These are phyloP conservation scores for Calonectria pauciramosa DNA, from an alignment of 2,329 filamentous ascomycete genomes.

Conservation along the genomic window DNA sequence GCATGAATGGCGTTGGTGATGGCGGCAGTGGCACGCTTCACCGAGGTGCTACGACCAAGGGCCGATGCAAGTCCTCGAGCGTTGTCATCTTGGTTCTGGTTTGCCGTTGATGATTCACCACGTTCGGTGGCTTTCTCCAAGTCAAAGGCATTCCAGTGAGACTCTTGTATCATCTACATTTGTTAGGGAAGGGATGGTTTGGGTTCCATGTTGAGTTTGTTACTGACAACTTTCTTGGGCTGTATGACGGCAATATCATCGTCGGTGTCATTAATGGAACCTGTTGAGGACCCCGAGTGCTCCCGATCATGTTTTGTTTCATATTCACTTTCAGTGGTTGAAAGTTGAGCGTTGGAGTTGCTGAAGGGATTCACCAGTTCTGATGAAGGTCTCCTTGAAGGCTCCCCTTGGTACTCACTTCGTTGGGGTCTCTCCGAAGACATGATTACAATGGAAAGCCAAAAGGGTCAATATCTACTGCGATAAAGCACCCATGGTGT, in stretches of 20 bases:
- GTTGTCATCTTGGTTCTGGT: neutral
- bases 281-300: neutral
- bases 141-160: neutral
- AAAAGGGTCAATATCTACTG: neutral
- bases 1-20: conserved; percentile 1
- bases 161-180: neutral
- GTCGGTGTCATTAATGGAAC: neutral
- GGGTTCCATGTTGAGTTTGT: neutral
- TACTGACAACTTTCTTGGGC: conserved; percentile 2
- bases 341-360: conserved; percentile 7
- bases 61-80: neutral
- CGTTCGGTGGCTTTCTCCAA: neutral
- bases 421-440: neutral
- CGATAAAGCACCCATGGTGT: neutral
- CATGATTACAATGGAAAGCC: neutral
- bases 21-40: conserved; percentile 3
- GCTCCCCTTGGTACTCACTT: neutral
- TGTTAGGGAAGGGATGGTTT: neutral
- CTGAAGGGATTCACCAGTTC: conserved; percentile 1
- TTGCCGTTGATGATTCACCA: neutral
- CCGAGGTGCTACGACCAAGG: neutral
- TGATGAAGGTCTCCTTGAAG: neutral
- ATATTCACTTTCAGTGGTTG: neutral
- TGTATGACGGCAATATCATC: neutral
- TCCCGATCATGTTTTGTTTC: neutral